Conservation (phyloP, 805 yeast species). For the Pichia manshurica region DNA sequence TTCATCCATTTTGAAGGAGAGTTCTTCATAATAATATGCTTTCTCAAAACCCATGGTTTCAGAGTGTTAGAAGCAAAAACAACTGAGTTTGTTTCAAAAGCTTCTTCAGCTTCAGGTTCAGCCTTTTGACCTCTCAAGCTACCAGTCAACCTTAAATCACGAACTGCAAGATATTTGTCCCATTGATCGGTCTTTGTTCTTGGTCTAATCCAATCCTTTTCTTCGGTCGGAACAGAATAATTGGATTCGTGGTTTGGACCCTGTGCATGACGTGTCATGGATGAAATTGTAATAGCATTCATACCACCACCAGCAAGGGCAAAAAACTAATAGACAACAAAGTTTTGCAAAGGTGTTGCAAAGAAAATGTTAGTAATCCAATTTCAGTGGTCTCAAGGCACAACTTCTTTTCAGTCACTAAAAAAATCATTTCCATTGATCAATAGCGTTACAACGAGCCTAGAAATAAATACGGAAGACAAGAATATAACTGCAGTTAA, state of each 20-base stretch:
- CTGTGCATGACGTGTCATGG: slow-evolving; percentile 30
- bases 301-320: slow-evolving; percentile 50
- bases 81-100: slow-evolving; percentile 64
- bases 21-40: slow-evolving; percentile 36
- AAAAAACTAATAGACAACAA: slow-evolving; percentile 31
- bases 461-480: too few relatives aligned
- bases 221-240: slow-evolving; percentile 35
- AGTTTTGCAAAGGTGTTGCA: neutral
- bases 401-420: too few relatives aligned
- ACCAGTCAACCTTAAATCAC: slow-evolving; percentile 77
- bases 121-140: slow-evolving; percentile 61
- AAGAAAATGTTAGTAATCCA: slow-evolving; percentile 4
- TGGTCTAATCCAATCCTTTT: slow-evolving; percentile 49
- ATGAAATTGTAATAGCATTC: slow-evolving; percentile 29
- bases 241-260: slow-evolving; percentile 32
- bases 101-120: slow-evolving; percentile 66
- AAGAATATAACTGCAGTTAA: too few relatives aligned
- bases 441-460: too few relatives aligned
- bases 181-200: slow-evolving; percentile 49
- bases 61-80: slow-evolving; percentile 29
- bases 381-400: neutral
- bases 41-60: slow-evolving; percentile 35
- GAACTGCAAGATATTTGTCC: slow-evolving; percentile 54
- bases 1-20: slow-evolving; percentile 33
- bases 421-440: too few relatives aligned